Base-by-base conservation (phyloP, 2,329 filamentous ascomycete species). In the Pseudocercospora pini-densiflorae region DNA sequence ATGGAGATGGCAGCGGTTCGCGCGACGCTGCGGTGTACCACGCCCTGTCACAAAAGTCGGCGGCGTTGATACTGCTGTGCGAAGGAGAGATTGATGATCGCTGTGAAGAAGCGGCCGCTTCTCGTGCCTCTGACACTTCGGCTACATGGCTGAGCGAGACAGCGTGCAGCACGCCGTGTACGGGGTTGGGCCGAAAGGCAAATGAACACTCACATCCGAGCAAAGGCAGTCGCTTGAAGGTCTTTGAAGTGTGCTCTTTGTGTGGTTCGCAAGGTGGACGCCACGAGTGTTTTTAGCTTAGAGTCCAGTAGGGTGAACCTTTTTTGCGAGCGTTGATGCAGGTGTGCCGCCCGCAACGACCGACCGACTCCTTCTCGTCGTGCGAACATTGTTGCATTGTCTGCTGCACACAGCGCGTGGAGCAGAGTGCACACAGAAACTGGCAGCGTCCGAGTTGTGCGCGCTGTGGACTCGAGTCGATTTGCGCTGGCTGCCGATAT, bases 1-100 rank as follows among this genome's bases (percentile, higher is more conserved):
- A 45, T 45, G 57, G 40, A 24, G 27, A 24, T 43, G 57, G 57
- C 57, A 45, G 57, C 57, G 57, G 57, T 43, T 45, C 57, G 33
- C 33, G 57, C 57, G 19, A 59, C 33, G 57, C 40, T 59, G 57
- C 40, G 3, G 57, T 54, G 51, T 31, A 55, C 16, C 51, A 54
- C 51, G 9, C 19, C 16, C 21, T 7, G 14, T 19, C 21, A 16
- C 33, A 53, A 24, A 27, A 1, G 51, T 29, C 24, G 51, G 21
- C 24, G 51, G 24, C 24, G 51, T n/a, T 54, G 23, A 16, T 24
- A n/a, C 21, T 55, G 57, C 57, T 19, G 57, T 59, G 57, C 57
- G 40, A 59, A 59, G 57, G 57, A 45, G 51, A 14, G 5, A 14
- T 51, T 5, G 19, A 27, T 27, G 19, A 19, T 16, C 14, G 12